Conservation (phyloP, 208 protist species). For the Giardia muris region DNA sequence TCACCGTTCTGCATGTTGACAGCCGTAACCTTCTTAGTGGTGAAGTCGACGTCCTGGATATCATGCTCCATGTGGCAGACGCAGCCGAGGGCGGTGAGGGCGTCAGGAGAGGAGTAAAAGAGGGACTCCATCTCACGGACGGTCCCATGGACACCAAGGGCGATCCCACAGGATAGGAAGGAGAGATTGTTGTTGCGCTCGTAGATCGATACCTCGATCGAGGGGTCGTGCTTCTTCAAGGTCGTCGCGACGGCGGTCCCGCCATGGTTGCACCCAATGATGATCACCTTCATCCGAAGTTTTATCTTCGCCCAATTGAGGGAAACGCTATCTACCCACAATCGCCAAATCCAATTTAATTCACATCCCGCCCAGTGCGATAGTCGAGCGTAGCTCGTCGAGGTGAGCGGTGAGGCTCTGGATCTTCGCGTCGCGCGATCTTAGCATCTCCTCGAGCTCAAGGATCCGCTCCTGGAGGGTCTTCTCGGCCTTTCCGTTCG, state of each 20-base stretch:
- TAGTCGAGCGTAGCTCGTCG: background rate
- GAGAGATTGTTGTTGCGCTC: constrained; percentile 11
- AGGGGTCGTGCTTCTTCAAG: background rate
- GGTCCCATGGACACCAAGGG: background rate
- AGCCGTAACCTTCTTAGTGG: background rate
- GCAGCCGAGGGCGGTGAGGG: background rate
- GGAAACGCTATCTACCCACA: background rate
- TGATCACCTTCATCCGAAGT: background rate
- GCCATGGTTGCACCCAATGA: constrained; percentile 22
- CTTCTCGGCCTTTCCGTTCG: background rate
- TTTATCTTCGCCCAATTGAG: background rate
- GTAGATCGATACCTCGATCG: background rate
- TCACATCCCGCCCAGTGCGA: background rate
- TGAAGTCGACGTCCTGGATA: background rate
- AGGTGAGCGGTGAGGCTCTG: background rate
- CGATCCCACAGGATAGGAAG: constrained; percentile 24
- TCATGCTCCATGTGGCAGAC: background rate
- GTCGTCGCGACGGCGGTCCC: constrained; percentile 13
- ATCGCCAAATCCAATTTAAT: background rate
- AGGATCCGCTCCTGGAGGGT: background rate
- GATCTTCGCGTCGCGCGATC: background rate
- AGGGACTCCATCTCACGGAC: background rate
- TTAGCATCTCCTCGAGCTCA: background rate
- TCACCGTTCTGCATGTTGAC: background rate
- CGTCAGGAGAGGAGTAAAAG: constrained; percentile 1